Conservation (phyloP, 2,329 filamentous ascomycete species). For the Aspergillus carbonarius region DNA sequence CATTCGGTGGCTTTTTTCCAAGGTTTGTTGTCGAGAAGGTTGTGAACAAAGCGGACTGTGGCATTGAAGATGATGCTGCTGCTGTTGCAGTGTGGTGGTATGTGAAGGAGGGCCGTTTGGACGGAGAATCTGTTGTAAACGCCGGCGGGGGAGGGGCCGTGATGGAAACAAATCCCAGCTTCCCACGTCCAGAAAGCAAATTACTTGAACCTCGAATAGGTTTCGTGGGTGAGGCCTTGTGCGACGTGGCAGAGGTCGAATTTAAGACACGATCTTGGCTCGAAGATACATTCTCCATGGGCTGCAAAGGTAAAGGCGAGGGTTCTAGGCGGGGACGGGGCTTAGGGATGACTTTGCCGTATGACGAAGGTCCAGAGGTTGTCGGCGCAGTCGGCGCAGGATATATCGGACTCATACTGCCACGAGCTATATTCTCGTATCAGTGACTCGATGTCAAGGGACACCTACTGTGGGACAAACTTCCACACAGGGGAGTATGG, state of each 20-base stretch:
- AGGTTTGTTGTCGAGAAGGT: constrained; percentile 48
- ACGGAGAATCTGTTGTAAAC: constrained; percentile 50
- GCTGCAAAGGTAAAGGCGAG: constrained; percentile 52
- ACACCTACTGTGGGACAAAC: constrained; percentile 3
- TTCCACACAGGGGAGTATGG: neutral
- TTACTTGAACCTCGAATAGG: constrained; percentile 54
- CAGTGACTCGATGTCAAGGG: neutral
- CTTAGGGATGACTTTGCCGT: constrained; percentile 34
- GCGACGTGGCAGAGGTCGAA: constrained; percentile 52
- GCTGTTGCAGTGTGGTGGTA: constrained; percentile 20
- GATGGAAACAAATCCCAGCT: constrained; percentile 64
- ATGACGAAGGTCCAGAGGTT: constrained; percentile 56
- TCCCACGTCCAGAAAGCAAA: constrained; percentile 57
- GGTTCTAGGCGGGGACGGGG: constrained; percentile 49
- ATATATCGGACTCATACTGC: constrained; percentile 42
- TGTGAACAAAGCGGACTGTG: constrained; percentile 50
- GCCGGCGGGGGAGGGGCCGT: constrained; percentile 44
- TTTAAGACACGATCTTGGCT: constrained; percentile 67
- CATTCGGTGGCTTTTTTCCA: constrained; percentile 47
- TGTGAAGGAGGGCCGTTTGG: constrained; percentile 44
- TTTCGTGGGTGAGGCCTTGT: constrained; percentile 70
- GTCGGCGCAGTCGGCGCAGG: constrained; percentile 47
- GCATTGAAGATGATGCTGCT: constrained; percentile 31
- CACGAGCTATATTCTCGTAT: constrained; percentile 7
- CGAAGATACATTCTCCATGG: constrained; percentile 40